These are phyloP conservation scores for Euphorbia celastroides DNA, from an alignment of 441 rosid genomes.

Conservation along the genomic window DNA sequence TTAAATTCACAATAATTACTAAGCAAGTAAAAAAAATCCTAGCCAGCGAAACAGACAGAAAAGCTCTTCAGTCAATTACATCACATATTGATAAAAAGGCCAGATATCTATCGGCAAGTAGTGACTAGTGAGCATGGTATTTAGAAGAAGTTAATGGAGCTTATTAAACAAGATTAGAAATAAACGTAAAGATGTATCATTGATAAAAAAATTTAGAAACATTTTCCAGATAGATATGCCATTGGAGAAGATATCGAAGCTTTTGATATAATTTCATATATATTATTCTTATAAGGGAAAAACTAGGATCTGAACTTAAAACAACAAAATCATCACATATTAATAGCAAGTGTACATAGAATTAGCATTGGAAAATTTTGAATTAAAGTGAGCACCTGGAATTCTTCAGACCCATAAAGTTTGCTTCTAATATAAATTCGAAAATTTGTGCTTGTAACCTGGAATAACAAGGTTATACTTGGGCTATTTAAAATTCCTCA, in stretches of 20 bases:
- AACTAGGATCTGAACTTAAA: neutral
- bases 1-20: too few species aligned
- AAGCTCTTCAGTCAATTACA: neutral
- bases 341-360: neutral
- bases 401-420: too few species aligned
- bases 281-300: neutral
- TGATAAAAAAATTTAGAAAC: neutral
- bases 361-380: neutral
- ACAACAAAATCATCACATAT: too few species aligned
- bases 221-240: neutral
- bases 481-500: too few species aligned
- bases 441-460: too few species aligned
- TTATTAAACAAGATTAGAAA: neutral
- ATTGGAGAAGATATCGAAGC: neutral
- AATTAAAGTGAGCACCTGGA: conserved; percentile 42
- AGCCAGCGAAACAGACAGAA: neutral
- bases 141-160: neutral
- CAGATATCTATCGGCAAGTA: neutral
- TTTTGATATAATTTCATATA: neutral
- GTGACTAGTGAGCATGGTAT: neutral
- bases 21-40: neutral
- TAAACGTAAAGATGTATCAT: neutral
- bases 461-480: too few species aligned
- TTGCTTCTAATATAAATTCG: too few species aligned
- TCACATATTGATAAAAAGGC: neutral